These are phyloP conservation scores for Aspergillus arachidicola DNA, from an alignment of 2,329 filamentous ascomycete species.

Conservation along the genomic window DNA sequence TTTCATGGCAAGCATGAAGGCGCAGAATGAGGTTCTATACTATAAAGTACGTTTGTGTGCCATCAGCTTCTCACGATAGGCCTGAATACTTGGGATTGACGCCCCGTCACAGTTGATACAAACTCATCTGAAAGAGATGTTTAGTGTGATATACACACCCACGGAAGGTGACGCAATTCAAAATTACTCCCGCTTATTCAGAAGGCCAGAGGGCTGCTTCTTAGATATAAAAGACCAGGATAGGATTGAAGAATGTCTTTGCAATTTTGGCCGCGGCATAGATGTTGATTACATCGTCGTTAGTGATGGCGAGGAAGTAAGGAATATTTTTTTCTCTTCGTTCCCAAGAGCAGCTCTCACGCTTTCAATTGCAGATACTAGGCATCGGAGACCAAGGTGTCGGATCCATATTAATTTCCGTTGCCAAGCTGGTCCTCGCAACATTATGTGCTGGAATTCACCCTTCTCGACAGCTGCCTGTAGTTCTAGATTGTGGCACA, in stretches of 20 bases:
- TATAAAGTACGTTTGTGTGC: slow-evolving; percentile 59
- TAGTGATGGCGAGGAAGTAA: slow-evolving; percentile 64
- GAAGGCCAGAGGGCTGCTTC: slow-evolving; percentile 79
- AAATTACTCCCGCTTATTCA: slow-evolving; percentile 77
- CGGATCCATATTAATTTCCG: slow-evolving; percentile 79
- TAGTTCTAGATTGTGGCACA: slow-evolving; percentile 84
- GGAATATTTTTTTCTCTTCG: neutral
- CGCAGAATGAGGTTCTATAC: slow-evolving; percentile 83
- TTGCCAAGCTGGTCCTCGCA: slow-evolving; percentile 80
- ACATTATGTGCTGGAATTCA: slow-evolving; percentile 87
- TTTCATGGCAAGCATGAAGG: slow-evolving; percentile 80
- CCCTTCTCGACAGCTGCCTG: slow-evolving; percentile 74
- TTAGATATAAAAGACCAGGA: slow-evolving; percentile 72
- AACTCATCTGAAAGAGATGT: slow-evolving; percentile 83
- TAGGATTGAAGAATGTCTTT: slow-evolving; percentile 66
- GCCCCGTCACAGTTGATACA: slow-evolving; percentile 61
- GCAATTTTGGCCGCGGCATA: slow-evolving; percentile 68
- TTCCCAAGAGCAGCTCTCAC: neutral
- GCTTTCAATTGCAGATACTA: slow-evolving; percentile 62
- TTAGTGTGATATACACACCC: slow-evolving; percentile 86
- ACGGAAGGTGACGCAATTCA: slow-evolving; percentile 88
- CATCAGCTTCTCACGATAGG: neutral
- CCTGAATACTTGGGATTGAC: neutral
- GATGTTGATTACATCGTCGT: slow-evolving; percentile 90
- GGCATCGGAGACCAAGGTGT: slow-evolving; percentile 89